Conservation (phyloP, 1,284 basidiomycete genomes). For the Fomitopsis pinicola region DNA sequence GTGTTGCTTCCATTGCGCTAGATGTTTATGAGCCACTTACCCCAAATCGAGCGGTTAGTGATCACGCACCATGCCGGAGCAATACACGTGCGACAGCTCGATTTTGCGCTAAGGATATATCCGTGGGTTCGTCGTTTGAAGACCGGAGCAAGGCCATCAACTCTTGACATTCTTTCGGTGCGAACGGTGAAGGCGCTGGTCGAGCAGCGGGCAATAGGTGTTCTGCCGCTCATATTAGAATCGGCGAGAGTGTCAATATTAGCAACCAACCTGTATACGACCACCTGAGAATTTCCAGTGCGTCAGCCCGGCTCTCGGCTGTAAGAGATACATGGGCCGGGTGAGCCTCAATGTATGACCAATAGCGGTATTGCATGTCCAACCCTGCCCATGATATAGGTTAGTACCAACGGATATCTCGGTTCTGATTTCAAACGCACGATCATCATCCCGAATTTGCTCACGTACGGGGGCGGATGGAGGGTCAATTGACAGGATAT, state of each 20-base stretch:
- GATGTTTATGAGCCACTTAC: neutral
- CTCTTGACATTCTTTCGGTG: slow-evolving; percentile 69
- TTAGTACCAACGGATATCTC: slow-evolving; percentile 10
- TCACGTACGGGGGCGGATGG: slow-evolving; percentile 24
- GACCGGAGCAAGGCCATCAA: slow-evolving; percentile 57
- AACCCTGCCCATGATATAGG: slow-evolving; percentile 36
- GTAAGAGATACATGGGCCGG: slow-evolving; percentile 61
- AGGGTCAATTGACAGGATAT: slow-evolving; percentile 46
- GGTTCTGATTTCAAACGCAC: slow-evolving; percentile 36
- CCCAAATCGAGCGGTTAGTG: neutral
- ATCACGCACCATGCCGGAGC: slow-evolving; percentile 54
- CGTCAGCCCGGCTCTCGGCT: slow-evolving; percentile 51
- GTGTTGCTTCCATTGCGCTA: slow-evolving; percentile 70
- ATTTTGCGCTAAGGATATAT: slow-evolving; percentile 49
- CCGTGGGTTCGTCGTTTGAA: slow-evolving; percentile 36
- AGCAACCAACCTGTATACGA: slow-evolving; percentile 55
- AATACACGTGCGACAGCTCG: slow-evolving; percentile 65
- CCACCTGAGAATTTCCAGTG: slow-evolving; percentile 70
- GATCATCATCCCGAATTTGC: slow-evolving; percentile 38
- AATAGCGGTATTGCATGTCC: slow-evolving; percentile 71
- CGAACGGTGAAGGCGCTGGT: slow-evolving; percentile 57
- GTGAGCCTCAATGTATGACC: slow-evolving; percentile 71
- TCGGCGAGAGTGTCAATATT: neutral
- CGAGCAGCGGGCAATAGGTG: slow-evolving; percentile 57
- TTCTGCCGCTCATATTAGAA: slow-evolving; percentile 35